Base-by-base conservation (phyloP, 768 basidiomycete genomes). In the Auriculariales sp. region DNA sequence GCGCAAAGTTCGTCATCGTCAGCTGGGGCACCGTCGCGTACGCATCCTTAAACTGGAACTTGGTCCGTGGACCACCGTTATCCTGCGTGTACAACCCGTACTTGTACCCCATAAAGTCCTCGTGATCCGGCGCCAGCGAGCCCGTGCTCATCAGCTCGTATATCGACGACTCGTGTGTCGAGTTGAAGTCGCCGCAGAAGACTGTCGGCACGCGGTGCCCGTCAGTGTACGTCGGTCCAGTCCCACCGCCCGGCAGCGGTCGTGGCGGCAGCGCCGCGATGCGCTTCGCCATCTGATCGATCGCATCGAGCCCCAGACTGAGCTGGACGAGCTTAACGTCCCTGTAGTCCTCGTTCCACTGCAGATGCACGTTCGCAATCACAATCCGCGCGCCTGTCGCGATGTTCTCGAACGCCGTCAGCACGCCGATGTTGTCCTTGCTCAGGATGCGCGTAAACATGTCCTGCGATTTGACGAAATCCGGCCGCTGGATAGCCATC, bases 361-460 rank as follows among this genome's bases (percentile, higher is more conserved):
- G 78, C 51, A 97, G 77, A 62, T 99, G 95, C 4, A 80, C 78
- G 62, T 98, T 97, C 32, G 84, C 83, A 48, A 97, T 75, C 58
- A 98, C 77, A 50, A 95, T 67, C 14, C 94, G 81, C 11, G 91
- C 81, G 34, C 92, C 92, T 0, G 92, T 88, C 33, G 78, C 73
- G 53, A 77, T 78, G 65, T 85, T 83, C 69, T 99, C 95, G 60
- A 98, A 72, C 28, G 90, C 73, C 57, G 80, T 79, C 51, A 93
- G 71, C 55, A 91, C 79, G 42, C 91, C 91, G 55, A 98, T 87
- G 60, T 97, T 79, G 65, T 98, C 94, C 62, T 90, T 88, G 54
- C 85, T 84, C 57, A 97, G 76, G 49, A 98, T 91, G 28, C 95
- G 90, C 61, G 97, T 97, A 76, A 97, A 98, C 92, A 98, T 93